These are phyloP conservation scores for Arthrobotrys iridis DNA, from an alignment of 2,329 filamentous ascomycete genomes.

Conservation along the genomic window DNA sequence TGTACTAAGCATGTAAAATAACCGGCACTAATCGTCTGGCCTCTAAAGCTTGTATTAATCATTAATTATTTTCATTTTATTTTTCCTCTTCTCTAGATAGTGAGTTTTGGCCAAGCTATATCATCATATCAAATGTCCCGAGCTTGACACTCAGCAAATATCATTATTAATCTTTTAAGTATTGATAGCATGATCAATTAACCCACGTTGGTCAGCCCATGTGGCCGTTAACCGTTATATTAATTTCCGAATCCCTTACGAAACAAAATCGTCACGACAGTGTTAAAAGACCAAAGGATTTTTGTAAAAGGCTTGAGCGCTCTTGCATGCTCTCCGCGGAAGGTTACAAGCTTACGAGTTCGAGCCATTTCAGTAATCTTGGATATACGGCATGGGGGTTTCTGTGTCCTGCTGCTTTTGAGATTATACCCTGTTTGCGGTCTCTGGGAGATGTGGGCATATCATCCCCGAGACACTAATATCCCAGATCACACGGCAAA, in stretches of 20 bases:
- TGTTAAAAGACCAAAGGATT: neutral
- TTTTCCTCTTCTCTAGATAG: too few relatives aligned
- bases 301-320: neutral
- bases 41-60: too few relatives aligned
- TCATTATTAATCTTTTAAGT: too few relatives aligned
- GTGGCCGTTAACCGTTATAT: too few relatives aligned
- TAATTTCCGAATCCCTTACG: slow-evolving; percentile 4
- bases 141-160: too few relatives aligned
- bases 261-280: neutral
- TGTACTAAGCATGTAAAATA: too few relatives aligned
- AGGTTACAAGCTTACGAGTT: neutral
- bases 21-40: too few relatives aligned
- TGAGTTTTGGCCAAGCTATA: too few relatives aligned
- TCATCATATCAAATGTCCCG: too few relatives aligned
- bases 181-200: too few relatives aligned
- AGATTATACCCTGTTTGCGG: neutral
- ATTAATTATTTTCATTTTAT: too few relatives aligned
- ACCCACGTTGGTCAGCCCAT: too few relatives aligned
- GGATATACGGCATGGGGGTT: neutral
- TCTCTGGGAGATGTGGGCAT: slow-evolving; percentile 2
- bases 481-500: slow-evolving; percentile 13
- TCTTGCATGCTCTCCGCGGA: neutral
- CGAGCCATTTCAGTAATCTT: slow-evolving; percentile 8
- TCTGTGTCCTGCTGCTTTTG: neutral
- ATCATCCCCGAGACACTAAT: slow-evolving; percentile 39